These are phyloP conservation scores for Candida sakaeoensis DNA, from an alignment of 805 yeast genomes.

Conservation along the genomic window DNA sequence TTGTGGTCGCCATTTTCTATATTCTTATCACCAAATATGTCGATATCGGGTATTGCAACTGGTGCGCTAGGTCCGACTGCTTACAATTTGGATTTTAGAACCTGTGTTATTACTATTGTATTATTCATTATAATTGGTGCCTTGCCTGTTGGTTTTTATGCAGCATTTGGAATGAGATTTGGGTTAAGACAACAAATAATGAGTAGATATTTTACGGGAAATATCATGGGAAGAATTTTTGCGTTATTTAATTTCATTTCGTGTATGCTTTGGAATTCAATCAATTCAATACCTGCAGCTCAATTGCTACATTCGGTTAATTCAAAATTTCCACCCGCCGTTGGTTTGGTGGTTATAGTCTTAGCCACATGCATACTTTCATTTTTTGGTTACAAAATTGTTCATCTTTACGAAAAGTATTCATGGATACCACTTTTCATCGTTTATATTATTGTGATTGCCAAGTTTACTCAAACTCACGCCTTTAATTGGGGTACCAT, in stretches of 20 bases:
- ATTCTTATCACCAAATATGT: conserved; percentile 30
- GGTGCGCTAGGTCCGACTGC: conserved; percentile 36
- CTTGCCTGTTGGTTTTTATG: conserved; percentile 36
- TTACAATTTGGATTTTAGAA: conserved; percentile 31
- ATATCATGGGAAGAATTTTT: conserved; percentile 27
- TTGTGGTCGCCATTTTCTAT: conserved; percentile 21
- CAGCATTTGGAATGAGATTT: conserved; percentile 34
- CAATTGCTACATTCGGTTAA: conserved; percentile 26
- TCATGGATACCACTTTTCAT: conserved; percentile 31
- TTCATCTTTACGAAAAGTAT: conserved; percentile 29
- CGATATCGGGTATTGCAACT: conserved; percentile 33
- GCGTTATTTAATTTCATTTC: conserved; percentile 25
- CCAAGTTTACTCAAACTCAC: conserved; percentile 22
- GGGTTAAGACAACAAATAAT: conserved; percentile 38
- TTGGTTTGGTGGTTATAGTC: conserved; percentile 24
- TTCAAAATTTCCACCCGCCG: conserved; percentile 9
- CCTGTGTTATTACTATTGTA: conserved; percentile 25
- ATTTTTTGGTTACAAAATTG: conserved; percentile 28
- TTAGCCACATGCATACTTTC: conserved; percentile 25
- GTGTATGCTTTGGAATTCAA: conserved; percentile 35
- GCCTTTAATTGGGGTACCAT: conserved; percentile 25
- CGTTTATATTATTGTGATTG: conserved; percentile 26
- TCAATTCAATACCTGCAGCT: conserved; percentile 28
- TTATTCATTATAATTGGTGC: conserved; percentile 34
- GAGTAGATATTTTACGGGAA: conserved; percentile 29